These are phyloP conservation scores for Pichia norvegensis DNA, from an alignment of 1,139 yeast species.

Conservation along the genomic window DNA sequence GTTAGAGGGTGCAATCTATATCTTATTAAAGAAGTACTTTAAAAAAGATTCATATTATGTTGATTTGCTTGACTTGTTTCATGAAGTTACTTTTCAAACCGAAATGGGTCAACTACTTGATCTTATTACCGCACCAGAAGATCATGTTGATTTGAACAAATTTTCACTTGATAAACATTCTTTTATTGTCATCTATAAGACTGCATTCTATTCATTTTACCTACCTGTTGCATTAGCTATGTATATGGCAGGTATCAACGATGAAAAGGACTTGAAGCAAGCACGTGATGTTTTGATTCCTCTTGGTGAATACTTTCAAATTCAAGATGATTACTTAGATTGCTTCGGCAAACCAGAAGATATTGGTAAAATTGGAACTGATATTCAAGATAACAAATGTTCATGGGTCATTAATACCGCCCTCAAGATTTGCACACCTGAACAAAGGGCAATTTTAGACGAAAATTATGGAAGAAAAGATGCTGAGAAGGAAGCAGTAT, in stretches of 20 bases:
- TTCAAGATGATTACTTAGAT: conserved; percentile 95
- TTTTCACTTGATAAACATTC: conserved; percentile 87
- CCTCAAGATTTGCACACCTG: conserved; percentile 65
- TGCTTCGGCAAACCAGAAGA: conserved; percentile 97
- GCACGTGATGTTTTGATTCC: conserved; percentile 85
- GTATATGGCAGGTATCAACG: conserved; percentile 77
- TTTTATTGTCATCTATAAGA: conserved; percentile 91
- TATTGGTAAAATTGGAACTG: conserved; percentile 98
- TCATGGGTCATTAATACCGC: conserved; percentile 97
- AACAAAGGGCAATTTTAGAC: conserved; percentile 77
- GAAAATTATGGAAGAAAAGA: conserved; percentile 85
- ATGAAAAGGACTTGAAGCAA: conserved; percentile 73
- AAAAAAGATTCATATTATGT: conserved; percentile 74
- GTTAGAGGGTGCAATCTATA: conserved; percentile 92
- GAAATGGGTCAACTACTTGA: conserved; percentile 95
- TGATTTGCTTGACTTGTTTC: conserved; percentile 86
- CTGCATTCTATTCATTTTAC: conserved; percentile 96
- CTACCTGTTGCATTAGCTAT: conserved; percentile 96
- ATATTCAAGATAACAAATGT: conserved; percentile 96
- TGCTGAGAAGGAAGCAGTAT: conserved; percentile 55
- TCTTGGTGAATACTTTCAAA: conserved; percentile 96
- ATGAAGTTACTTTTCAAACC: conserved; percentile 92
- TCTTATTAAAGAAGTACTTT: conserved; percentile 84
- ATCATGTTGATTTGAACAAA: conserved; percentile 77
- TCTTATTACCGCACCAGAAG: conserved; percentile 95